Evolutionary conservation across 768 basidiomycete species (phyloP).

Genomic region (Kwoniella sp.): DNA sequence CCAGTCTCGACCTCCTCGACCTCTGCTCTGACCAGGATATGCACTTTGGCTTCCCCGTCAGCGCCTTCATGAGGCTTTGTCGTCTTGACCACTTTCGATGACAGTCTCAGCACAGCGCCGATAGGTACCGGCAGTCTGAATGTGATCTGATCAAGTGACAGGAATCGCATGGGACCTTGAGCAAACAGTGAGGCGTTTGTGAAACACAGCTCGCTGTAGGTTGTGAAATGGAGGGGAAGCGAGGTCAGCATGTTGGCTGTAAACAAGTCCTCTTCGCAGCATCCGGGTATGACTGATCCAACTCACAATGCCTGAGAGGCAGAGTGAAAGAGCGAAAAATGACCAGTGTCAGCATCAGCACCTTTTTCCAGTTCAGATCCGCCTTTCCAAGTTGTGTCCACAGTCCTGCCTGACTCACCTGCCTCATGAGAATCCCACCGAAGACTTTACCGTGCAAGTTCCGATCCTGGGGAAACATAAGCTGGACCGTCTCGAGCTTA

Average conservation of each 20-base stretch:
- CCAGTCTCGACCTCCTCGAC: constrained; percentile 64
- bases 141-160: constrained; percentile 76
- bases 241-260: constrained; percentile 14
- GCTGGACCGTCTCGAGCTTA: constrained; percentile 57
- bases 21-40: constrained; percentile 54
- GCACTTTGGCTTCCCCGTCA: constrained; percentile 52
- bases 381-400: neutral
- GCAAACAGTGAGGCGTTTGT: constrained; percentile 73
- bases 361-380: neutral
- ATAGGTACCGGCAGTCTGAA: constrained; percentile 81
- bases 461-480: constrained; percentile 84
- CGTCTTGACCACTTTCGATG: constrained; percentile 70
- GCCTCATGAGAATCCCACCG: constrained; percentile 69
- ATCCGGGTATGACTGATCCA: neutral
- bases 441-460: constrained; percentile 84
- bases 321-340: too few relatives aligned
- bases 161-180: constrained; percentile 66
- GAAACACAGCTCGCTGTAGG: constrained; percentile 70
- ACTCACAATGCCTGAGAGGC: constrained; percentile 23
- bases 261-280: too few relatives aligned
- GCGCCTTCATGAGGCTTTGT: constrained; percentile 55
- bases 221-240: neutral
- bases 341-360: too few relatives aligned
- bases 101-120: constrained; percentile 75
- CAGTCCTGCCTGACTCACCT: constrained; percentile 59